A percentile compares a stretch with the other conserved stretches of the same genome.
Conservation (phyloP, 441 rosid species). For the Croton laevigatus region DNA sequence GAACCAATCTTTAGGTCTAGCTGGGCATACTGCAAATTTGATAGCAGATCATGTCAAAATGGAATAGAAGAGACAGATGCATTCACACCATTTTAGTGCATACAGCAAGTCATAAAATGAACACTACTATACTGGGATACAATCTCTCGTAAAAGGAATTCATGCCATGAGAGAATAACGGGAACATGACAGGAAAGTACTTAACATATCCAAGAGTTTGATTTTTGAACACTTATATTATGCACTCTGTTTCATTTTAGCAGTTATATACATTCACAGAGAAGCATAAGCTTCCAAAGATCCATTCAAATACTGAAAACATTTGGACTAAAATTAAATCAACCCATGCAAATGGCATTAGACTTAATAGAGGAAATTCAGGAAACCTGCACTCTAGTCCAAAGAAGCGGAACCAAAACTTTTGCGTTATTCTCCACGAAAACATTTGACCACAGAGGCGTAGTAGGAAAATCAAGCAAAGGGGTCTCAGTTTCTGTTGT, state of each 20-base stretch:
- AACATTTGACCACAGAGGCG: conserved; percentile 88
- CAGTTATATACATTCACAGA: not conserved
- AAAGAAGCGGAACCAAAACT: conserved; percentile 91
- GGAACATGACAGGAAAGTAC: not conserved
- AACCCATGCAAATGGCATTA: conserved; percentile 14
- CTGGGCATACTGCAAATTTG: not conserved
- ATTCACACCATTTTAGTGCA: not conserved
- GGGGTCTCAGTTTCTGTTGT: conserved; percentile 96
- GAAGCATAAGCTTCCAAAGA: conserved; percentile 10
- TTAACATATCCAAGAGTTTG: not conserved
- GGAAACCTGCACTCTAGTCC: conserved; percentile 97
- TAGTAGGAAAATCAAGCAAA: conserved; percentile 86
- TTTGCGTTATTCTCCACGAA: conserved; percentile 88
- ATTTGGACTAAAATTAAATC: conserved; percentile 1
- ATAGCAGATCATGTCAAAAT: not conserved
- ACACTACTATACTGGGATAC: not conserved
- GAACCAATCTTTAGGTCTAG: not conserved
- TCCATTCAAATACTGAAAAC: not conserved
- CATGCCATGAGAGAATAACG: not conserved
- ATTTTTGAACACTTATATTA: not conserved
- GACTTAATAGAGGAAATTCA: conserved; percentile 12
- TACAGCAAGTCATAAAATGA: not conserved
- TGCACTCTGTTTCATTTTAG: not conserved
- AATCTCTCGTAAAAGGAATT: not conserved
- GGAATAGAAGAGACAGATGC: not conserved